phyloP scores from a whole-genome alignment of 2,329 filamentous ascomycete genomes.

The Sporothrix brunneoviolacea region DNA sequence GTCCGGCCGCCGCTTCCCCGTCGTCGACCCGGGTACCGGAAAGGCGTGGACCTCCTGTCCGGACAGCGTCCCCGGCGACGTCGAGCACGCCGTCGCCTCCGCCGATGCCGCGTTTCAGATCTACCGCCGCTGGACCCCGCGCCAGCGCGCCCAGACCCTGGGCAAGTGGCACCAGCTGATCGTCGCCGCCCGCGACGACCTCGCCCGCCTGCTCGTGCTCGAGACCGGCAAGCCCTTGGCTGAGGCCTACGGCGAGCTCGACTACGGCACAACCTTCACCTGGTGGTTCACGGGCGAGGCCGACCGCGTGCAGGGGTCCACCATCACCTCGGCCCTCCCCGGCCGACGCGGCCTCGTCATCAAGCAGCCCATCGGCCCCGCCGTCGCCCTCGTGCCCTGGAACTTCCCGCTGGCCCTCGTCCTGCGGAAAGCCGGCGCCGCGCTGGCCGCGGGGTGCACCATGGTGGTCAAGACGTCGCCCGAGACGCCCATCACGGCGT shows the following conservation, averaged over 20 bases:
- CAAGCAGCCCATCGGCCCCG: conserved; percentile 67
- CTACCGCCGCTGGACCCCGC: conserved; percentile 32
- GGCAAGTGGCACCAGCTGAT: conserved; percentile 33
- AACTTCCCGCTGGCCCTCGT: conserved; percentile 65
- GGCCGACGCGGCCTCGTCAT: conserved; percentile 62
- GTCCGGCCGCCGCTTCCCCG: conserved; percentile 42
- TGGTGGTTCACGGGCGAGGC: conserved; percentile 52
- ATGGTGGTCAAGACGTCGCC: conserved; percentile 69
- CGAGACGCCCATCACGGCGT: conserved; percentile 66
- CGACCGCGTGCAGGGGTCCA: conserved; percentile 48
- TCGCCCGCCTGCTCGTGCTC: conserved; percentile 33
- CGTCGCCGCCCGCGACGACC: conserved; percentile 28
- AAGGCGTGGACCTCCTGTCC: conserved; percentile 44
- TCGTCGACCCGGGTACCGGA: conserved; percentile 47
- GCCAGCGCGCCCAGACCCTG: conserved; percentile 30
- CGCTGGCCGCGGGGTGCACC: conserved; percentile 64
- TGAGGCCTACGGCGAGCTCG: conserved; percentile 48
- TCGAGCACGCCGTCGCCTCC: conserved; percentile 31
- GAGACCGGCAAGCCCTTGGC: conserved; percentile 53
- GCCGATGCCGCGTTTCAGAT: conserved; percentile 31
- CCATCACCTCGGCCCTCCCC: conserved; percentile 52
- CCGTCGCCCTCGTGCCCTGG: conserved; percentile 64
- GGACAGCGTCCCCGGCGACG: conserved; percentile 36
- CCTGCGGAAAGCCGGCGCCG: conserved; percentile 59
- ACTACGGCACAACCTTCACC: conserved; percentile 47